Percentiles rank a stretch among this genome's conserved stretches.
Evolutionary conservation across 306 rosid species (phyloP).

Genomic region (Luffa aegyptiaca): DNA sequence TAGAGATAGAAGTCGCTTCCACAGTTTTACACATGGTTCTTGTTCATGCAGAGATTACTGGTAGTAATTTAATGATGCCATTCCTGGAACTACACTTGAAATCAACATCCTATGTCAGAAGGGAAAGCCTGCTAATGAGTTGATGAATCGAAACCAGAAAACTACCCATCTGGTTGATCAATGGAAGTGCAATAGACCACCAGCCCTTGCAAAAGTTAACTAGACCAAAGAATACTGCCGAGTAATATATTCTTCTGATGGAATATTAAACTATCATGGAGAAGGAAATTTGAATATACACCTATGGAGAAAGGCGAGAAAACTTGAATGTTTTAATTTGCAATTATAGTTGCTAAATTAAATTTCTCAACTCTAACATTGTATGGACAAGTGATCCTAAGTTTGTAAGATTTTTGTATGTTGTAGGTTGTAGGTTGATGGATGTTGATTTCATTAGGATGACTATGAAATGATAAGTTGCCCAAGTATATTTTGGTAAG

Average conservation of each 20-base stretch:
- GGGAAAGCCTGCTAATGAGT: background rate
- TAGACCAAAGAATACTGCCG: background rate
- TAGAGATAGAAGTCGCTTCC: conserved; percentile 87
- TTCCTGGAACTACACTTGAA: background rate
- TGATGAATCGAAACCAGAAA: background rate
- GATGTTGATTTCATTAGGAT: background rate
- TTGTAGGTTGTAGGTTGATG: background rate
- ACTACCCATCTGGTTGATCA: background rate
- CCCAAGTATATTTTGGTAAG: no score
- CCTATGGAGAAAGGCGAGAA: no score
- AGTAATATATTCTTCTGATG: background rate
- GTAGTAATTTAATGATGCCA: conserved; percentile 19
- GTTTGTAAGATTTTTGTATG: background rate
- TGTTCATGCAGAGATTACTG: conserved; percentile 83
- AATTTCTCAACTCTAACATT: background rate
- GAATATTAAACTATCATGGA: background rate
- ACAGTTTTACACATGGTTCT: conserved; percentile 49
- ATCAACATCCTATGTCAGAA: background rate
- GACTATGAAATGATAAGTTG: no score
- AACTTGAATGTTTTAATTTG: background rate
- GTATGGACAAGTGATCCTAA: no score
- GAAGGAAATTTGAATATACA: background rate
- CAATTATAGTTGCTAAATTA: background rate
- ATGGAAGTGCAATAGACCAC: background rate
- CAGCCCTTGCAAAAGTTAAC: background rate